These are phyloP conservation scores for Russula sp. DNA, from an alignment of 768 basidiomycete genomes.

Conservation along the genomic window DNA sequence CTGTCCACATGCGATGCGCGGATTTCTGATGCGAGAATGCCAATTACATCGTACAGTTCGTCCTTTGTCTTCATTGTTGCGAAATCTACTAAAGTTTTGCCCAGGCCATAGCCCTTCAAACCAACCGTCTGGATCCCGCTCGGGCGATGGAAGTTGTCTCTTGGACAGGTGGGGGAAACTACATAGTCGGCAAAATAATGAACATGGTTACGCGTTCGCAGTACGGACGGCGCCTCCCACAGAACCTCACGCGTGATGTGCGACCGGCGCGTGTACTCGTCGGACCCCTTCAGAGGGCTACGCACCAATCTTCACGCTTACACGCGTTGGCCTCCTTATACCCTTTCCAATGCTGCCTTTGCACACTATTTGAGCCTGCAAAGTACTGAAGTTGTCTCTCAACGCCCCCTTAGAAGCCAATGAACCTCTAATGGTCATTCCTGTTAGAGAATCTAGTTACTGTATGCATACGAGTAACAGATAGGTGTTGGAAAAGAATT, in stretches of 20 bases:
- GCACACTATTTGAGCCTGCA: no score
- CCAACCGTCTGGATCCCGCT: slow-evolving; percentile 48
- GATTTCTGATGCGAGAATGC: slow-evolving; percentile 62
- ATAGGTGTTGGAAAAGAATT: no score
- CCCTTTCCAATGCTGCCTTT: no score
- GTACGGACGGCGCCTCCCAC: slow-evolving; percentile 64
- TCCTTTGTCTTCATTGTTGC: slow-evolving; percentile 18
- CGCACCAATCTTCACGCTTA: no score
- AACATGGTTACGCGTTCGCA: slow-evolving; percentile 63
- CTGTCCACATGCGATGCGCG: slow-evolving; percentile 70
- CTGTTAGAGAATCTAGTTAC: no score
- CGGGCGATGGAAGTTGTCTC: slow-evolving; percentile 61
- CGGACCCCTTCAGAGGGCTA: no score
- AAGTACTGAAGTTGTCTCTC: no score
- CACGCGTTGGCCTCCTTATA: no score
- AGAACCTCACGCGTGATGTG: slow-evolving; percentile 61
- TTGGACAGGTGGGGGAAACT: slow-evolving; percentile 55
- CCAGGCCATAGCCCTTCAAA: slow-evolving; percentile 62
- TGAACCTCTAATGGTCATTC: no score
- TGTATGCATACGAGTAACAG: no score
- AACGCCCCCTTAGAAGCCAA: no score
- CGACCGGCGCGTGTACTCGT: slow-evolving; percentile 53
- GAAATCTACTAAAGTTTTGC: background rate
- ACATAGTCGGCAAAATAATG: slow-evolving; percentile 56
- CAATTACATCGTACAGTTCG: slow-evolving; percentile 73